Evolutionary conservation across 1,139 yeast species (phyloP), one percentile per base, ranked within the genome.

Genomic region (Nakaseomyces kungkrabaensis): DNA sequence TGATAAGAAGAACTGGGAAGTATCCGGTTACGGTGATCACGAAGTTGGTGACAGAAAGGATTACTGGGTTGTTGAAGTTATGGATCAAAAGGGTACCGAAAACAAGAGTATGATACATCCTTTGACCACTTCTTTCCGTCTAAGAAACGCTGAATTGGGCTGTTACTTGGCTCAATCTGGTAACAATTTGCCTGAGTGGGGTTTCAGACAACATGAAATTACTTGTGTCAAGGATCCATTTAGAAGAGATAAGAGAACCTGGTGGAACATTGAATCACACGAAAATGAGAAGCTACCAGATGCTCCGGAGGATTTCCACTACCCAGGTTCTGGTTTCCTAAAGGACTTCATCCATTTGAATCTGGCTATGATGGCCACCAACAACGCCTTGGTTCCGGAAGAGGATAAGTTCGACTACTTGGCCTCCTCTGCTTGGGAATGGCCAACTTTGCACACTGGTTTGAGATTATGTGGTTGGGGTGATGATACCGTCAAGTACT

Each of bases 301-400:
- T 46, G 80, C 85, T 10, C 36, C 36, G 13, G 80, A 70, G 47
- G 82, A 78, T 63, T 87, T 90, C 71, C 75, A 76, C 62, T 75
- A 86, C 61, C 97, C 97, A 59, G 83, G 76, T 66, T 84, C 97
- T 34, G 79, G 77, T 62, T 94, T 94, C 71, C 63, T 88, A 61
- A 82, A 86, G 59, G 97, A 92, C 72, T 94, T 94, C 60, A 73
- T 94, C 57, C 96, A 90, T 70, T 74, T 94, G 62, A 92, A 92
- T 68, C 80, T 89, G 65, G 98, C 97, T 25, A 94, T 92, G 97
- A 88, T 90, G 97, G 97, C 97, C 25, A 87, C 97, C 43, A 94
- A 94, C 73, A 94, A 94, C 62, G 98, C 97, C 4, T 77, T 92
- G 65, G 82, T 92, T 52, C 98, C 98, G 34, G 98, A 94, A 63